A percentile compares a stretch with the other conserved stretches of the same genome.
phyloP scores from a whole-genome alignment of 345 rosid species.

The Eucalyptus fibrosa region DNA sequence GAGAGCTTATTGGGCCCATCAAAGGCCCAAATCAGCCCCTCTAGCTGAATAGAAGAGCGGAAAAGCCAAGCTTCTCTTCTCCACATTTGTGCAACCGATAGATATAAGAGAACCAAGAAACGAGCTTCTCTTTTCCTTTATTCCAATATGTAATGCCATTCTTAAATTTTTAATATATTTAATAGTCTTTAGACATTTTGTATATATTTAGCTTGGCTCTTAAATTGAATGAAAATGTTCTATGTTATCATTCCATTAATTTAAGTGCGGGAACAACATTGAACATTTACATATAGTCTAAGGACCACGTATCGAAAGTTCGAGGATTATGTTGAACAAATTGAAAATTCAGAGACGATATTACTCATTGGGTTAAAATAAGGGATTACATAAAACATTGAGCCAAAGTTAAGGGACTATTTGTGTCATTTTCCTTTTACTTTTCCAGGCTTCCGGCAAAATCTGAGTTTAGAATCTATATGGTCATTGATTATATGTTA shows the following conservation, averaged over 20 bases:
- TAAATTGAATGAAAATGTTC: no score
- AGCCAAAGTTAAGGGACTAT: background rate
- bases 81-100: background rate
- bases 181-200: no score
- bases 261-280: no score
- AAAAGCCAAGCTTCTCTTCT: background rate
- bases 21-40: background rate
- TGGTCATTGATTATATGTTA: background rate
- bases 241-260: no score
- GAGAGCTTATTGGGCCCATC: background rate
- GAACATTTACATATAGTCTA: no score
- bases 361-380: background rate
- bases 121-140: no score
- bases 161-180: background rate
- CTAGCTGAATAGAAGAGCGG: background rate
- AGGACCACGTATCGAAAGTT: no score
- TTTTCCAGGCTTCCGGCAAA: background rate
- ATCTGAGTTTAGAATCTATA: background rate
- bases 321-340: no score
- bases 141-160: no score
- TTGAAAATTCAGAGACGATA: no score
- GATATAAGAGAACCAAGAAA: background rate
- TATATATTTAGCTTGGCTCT: background rate
- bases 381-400: no score
- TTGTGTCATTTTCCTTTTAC: background rate